A percentile compares a stretch with the other conserved stretches of the same genome.
These are phyloP conservation scores for Arabis hirsuta DNA, from an alignment of 345 rosid species.

Conservation along the genomic window DNA sequence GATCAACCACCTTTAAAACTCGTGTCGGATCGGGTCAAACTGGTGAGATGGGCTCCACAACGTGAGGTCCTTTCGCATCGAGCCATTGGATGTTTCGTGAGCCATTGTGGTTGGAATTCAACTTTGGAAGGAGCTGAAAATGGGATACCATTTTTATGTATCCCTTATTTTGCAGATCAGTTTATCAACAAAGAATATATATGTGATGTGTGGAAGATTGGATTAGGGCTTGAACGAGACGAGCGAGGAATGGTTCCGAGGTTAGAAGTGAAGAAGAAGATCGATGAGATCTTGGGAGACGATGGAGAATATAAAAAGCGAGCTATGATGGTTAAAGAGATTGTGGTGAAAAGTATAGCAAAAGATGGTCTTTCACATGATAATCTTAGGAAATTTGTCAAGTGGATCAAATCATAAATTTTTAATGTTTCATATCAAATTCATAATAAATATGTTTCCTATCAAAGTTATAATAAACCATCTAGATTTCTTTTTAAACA, in stretches of 20 bases:
- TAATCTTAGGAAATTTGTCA: constrained; percentile 39
- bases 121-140: constrained; percentile 55
- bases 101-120: constrained; percentile 75
- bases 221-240: constrained; percentile 44
- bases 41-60: constrained; percentile 56
- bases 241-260: constrained; percentile 34
- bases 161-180: constrained; percentile 59
- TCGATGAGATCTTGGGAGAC: constrained; percentile 40
- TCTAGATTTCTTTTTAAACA: no score
- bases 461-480: no score
- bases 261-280: constrained; percentile 44
- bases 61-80: constrained; percentile 44
- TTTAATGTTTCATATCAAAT: no score
- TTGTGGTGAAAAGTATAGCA: constrained; percentile 17
- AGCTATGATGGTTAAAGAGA: constrained; percentile 25
- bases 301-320: constrained; percentile 30
- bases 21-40: constrained; percentile 20
- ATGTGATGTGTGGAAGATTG: constrained; percentile 56
- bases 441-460: no score
- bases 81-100: constrained; percentile 53
- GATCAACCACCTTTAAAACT: background rate
- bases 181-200: constrained; percentile 47
- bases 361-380: constrained; percentile 42
- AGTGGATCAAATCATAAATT: constrained; percentile 39
- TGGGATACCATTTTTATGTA: constrained; percentile 60